Conservation (phyloP, 257 asterid genomes). For the Capsicum baccatum region DNA sequence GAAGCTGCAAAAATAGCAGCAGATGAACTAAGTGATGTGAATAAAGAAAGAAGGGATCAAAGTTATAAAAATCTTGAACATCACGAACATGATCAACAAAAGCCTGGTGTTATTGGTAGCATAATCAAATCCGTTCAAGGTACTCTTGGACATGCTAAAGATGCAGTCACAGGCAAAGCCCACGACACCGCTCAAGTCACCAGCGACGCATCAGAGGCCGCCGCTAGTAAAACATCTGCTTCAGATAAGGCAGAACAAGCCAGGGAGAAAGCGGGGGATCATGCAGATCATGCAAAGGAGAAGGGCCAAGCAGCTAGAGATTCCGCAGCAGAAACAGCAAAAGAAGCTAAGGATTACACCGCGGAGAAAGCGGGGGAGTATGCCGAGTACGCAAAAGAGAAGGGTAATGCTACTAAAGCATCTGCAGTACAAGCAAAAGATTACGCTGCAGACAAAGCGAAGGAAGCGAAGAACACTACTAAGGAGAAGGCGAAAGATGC, state of each 20-base stretch:
- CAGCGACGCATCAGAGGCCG: neutral
- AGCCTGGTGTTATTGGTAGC: conserved; percentile 45
- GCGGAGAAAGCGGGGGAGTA: neutral
- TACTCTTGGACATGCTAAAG: conserved; percentile 48
- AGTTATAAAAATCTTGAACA: too few relatives aligned
- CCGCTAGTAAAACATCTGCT: conserved; percentile 28
- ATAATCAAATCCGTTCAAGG: conserved; percentile 46
- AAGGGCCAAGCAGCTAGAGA: conserved; percentile 25
- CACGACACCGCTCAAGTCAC: conserved; percentile 40
- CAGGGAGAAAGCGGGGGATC: neutral
- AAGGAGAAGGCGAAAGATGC: conserved; percentile 15
- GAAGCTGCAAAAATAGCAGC: neutral
- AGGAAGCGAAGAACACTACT: neutral
- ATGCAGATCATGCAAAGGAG: too few relatives aligned
- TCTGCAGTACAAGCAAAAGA: neutral
- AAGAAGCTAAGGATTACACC: neutral
- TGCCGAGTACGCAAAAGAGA: too few relatives aligned
- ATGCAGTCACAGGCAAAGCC: conserved; percentile 41
- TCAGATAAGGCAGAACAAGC: conserved; percentile 35
- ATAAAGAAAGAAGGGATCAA: conserved; percentile 47
- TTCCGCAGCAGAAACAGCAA: neutral
- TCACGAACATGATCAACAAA: neutral
- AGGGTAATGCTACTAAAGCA: too few relatives aligned
- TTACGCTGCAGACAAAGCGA: neutral
- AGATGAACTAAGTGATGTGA: conserved; percentile 21